Base-by-base conservation (phyloP, 1,139 yeast species). In the Magnusiomyces suaveolens region DNA sequence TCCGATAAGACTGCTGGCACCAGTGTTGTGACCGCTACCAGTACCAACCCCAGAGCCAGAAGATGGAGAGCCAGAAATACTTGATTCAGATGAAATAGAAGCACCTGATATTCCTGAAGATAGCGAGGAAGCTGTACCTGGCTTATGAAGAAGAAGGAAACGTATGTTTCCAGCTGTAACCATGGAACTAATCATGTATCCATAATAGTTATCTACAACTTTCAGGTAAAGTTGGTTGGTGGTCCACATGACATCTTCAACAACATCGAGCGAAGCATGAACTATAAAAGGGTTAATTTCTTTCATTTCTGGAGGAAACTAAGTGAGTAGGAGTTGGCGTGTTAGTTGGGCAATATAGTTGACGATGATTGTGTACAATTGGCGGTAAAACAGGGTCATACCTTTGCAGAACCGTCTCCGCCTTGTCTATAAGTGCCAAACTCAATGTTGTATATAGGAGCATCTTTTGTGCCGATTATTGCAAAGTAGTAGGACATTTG, bases 191-290 rank as follows among this genome's bases (percentile, higher is more conserved):
- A 92, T 81, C 56, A 77, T 73, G 59, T 84, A 80, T 2, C 94
- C 94, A 67, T 90, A 87, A 68, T 89, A 92, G 50, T 84, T 82
- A 70, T 92, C 98, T 20, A 92, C 80, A 52, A 81, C 80, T 50
- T 92, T 92, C 59, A 89, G 72, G 64, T 87, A 79, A 66, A 84
- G 75, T 47, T 78, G 75, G 59, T 76, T 80, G 16, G 81, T 74
- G 51, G 81, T 78, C 95, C 96, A 90, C 64, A 89, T 97, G 2
- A 81, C 72, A 62, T 89, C 96, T 62, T 92, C 97, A 1, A 94
- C 83, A 23, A 92, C 75, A 66, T 92, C 99, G 44, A 94, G 72
- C 1, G 97, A 81, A 0, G 96, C 80, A 66, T 92, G 95, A 43
- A 92, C 78, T 39, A 94, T 83, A 65, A 89, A 90, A 23, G 97